phyloP scores from a whole-genome alignment of 805 yeast genomes.

The Teunomyces kruisii region DNA sequence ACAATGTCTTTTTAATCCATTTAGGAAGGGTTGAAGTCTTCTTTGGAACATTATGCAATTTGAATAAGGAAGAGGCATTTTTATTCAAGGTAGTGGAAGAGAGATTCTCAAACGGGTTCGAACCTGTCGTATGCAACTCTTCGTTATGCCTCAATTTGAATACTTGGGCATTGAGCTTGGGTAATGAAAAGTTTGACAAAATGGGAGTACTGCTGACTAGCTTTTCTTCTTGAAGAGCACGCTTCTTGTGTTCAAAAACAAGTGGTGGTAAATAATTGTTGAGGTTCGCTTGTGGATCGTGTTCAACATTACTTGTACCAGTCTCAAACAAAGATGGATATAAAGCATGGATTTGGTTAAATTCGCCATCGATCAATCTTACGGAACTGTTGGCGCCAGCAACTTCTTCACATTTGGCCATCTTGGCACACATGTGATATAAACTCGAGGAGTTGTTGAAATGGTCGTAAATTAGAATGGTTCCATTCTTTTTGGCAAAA shows the following conservation, averaged over 20 bases:
- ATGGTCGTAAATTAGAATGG: constrained; percentile 48
- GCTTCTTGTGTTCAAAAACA: neutral
- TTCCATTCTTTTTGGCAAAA: constrained; percentile 16
- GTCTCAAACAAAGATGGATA: constrained; percentile 19
- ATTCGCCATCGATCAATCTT: constrained; percentile 44
- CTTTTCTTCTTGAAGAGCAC: constrained; percentile 9
- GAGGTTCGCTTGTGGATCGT: constrained; percentile 2
- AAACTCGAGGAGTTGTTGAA: constrained; percentile 38
- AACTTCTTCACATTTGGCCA: constrained; percentile 30
- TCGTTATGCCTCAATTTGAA: constrained; percentile 53
- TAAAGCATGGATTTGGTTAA: constrained; percentile 29
- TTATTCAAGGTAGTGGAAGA: constrained; percentile 9
- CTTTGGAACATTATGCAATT: constrained; percentile 30
- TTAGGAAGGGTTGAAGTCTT: constrained; percentile 42
- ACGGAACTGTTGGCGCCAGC: constrained; percentile 29
- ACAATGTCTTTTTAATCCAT: constrained; percentile 20
- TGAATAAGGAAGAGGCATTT: constrained; percentile 14
- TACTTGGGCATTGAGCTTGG: constrained; percentile 27
- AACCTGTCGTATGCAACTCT: constrained; percentile 31
- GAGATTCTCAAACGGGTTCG: constrained; percentile 12
- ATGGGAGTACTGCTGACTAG: constrained; percentile 29
- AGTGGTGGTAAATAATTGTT: constrained; percentile 12
- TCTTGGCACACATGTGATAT: constrained; percentile 49
- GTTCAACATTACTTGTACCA: constrained; percentile 13
- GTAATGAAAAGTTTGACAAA: constrained; percentile 55